These are phyloP conservation scores for Pseudonitzschia multiseries DNA, from an alignment of 108 stramenopile genomes.

Conservation along the genomic window DNA sequence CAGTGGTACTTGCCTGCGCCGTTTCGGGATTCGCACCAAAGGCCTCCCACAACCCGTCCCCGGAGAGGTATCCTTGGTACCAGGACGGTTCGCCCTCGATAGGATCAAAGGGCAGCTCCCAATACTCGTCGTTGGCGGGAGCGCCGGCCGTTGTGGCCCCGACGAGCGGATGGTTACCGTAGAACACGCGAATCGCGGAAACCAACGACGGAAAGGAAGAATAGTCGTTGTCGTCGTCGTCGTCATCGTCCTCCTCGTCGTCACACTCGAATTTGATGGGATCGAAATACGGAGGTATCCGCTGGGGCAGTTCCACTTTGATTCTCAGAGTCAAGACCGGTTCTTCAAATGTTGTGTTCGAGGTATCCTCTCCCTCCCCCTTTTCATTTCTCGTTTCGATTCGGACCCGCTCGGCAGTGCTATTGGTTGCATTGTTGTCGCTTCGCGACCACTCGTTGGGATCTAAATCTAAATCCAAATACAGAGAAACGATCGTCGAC, in stretches of 20 bases:
- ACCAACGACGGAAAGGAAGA: not conserved
- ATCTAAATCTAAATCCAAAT: no score
- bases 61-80: not conserved
- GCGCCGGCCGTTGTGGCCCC: not conserved
- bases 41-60: not conserved
- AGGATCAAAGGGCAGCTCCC: constrained; percentile 18
- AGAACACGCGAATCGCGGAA: not conserved
- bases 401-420: no score
- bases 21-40: constrained; percentile 22
- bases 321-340: not conserved
- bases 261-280: not conserved
- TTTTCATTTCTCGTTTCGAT: no score
- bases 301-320: not conserved
- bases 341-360: no score
- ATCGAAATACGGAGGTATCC: not conserved
- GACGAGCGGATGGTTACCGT: not conserved
- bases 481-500: no score
- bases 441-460: no score
- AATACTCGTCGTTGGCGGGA: not conserved
- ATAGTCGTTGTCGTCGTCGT: not conserved
- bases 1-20: not conserved
- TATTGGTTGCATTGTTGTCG: no score
- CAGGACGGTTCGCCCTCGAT: not conserved
- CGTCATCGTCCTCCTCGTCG: not conserved
- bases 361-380: no score